Base-by-base conservation (phyloP, 495 filamentous ascomycete species). In the Penicillium paradoxum region DNA sequence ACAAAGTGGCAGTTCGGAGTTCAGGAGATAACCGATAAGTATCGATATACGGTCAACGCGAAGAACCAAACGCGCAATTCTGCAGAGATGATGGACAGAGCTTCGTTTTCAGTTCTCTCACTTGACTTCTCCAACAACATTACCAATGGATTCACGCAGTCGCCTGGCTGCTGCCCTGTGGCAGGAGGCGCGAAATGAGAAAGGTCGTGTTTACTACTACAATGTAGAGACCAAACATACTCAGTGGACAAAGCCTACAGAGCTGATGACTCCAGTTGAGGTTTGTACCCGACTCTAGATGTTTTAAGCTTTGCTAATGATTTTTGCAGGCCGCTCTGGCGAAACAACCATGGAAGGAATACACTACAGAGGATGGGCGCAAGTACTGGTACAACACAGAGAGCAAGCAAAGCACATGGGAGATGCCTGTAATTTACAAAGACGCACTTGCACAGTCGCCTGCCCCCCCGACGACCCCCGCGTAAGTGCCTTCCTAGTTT, bases 371-470 rank as follows among this genome's bases (percentile, higher is more conserved):
- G 51, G 88, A 83, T 48, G 95, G 91, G 21, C 81, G 86, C 58
- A 90, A 92, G 63, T 98, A 98, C 66, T 98, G 91, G 90, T 83
- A 88, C 66, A 90, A 97, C 66, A 87, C 83, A 3, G 87, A 96
- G 64, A 92, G 83, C 33, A 92, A 93, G 74, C 80, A 89, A 72
- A 97, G 89, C 69, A 88, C 88, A 44, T 98, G 93, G 93, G 86
- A 91, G 51, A 95, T 96, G 80, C 92, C 92, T 47, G 87, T 90
- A 40, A 84, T 78, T 47, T 91, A 90, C 74, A 90, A 87, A 60
- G 69, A 81, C 66, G 78, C 89, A 62, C 70, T 85, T 66, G 73
- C 86, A 63, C 82, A 71, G 71, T 78, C 53, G 66, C 79, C 66
- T 29, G 71, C 76, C 38, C 56, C 76, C 37, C 67, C 66, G 15